These are phyloP conservation scores for Pseudogymnoascus sp. DNA, from an alignment of 2,329 filamentous ascomycete species.

Conservation along the genomic window DNA sequence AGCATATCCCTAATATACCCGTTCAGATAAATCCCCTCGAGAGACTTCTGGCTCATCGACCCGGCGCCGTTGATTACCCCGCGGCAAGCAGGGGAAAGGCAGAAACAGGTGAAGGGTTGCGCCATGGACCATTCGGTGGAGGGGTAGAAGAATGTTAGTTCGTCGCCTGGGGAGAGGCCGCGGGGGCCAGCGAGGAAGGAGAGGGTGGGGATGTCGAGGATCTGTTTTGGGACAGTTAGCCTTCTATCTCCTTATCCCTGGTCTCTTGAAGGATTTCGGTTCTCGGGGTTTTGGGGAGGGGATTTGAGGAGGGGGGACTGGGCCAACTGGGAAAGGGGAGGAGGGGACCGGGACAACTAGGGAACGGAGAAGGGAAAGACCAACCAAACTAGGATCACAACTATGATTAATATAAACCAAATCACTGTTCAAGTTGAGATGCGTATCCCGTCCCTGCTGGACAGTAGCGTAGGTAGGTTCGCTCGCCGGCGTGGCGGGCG, in stretches of 20 bases:
- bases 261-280: too few species aligned
- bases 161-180: conserved; percentile 46
- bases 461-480: conserved; percentile 56
- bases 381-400: conserved; percentile 55
- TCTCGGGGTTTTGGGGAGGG: too few species aligned
- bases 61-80: conserved; percentile 55
- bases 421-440: conserved; percentile 57
- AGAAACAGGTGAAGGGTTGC: conserved; percentile 54
- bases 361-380: conserved; percentile 23
- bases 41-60: conserved; percentile 44
- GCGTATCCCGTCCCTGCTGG: conserved; percentile 46
- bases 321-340: too few species aligned
- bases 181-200: conserved; percentile 49
- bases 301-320: too few species aligned
- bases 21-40: conserved; percentile 54
- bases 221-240: too few species aligned
- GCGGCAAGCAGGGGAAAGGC: conserved; percentile 46
- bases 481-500: conserved; percentile 47
- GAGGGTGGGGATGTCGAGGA: conserved; percentile 50
- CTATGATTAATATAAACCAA: conserved; percentile 61
- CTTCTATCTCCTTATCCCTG: too few species aligned
- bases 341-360: too few species aligned
- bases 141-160: conserved; percentile 66
- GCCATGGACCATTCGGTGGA: conserved; percentile 69
- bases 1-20: conserved; percentile 50